These are phyloP conservation scores for Bauhinia variegata DNA, from an alignment of 306 rosid genomes.

Conservation along the genomic window DNA sequence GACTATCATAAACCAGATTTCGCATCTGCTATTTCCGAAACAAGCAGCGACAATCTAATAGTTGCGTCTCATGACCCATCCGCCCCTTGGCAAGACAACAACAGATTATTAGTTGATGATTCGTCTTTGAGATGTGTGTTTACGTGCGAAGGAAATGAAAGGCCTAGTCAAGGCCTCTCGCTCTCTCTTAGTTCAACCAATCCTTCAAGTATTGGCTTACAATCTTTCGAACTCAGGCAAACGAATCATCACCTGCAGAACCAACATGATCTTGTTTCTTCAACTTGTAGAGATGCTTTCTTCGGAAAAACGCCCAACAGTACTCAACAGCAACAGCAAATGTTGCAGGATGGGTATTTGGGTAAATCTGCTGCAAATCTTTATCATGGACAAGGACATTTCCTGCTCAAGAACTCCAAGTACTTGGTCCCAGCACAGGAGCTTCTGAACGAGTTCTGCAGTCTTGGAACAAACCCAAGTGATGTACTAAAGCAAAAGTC, in stretches of 20 bases:
- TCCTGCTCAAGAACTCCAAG: constrained; percentile 63
- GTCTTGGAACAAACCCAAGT: constrained; percentile 62
- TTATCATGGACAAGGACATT: constrained; percentile 47
- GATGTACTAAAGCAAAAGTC: constrained; percentile 48
- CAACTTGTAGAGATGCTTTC: constrained; percentile 43
- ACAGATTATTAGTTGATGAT: constrained; percentile 62
- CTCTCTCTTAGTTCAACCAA: constrained; percentile 74
- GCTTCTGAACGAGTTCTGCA: constrained; percentile 82
- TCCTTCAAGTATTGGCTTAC: constrained; percentile 72
- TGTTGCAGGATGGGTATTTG: constrained; percentile 40
- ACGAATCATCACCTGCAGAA: constrained; percentile 31
- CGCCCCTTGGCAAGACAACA: constrained; percentile 55
- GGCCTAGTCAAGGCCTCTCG: constrained; percentile 95
- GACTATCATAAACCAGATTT: constrained; percentile 44
- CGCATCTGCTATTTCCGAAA: constrained; percentile 51
- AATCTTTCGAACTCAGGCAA: constrained; percentile 73
- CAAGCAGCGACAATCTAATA: constrained; percentile 53
- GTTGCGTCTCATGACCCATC: constrained; percentile 43
- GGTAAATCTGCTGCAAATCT: constrained; percentile 32
- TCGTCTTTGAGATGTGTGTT: constrained; percentile 78
- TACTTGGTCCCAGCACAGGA: constrained; percentile 71
- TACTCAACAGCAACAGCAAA: constrained; percentile 36
- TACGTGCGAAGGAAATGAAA: constrained; percentile 77
- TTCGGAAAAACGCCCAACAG: constrained; percentile 41
- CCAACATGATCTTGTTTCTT: constrained; percentile 33